phyloP scores from a whole-genome alignment of 257 asterid genomes.

The Solanum corneliomulleri region DNA sequence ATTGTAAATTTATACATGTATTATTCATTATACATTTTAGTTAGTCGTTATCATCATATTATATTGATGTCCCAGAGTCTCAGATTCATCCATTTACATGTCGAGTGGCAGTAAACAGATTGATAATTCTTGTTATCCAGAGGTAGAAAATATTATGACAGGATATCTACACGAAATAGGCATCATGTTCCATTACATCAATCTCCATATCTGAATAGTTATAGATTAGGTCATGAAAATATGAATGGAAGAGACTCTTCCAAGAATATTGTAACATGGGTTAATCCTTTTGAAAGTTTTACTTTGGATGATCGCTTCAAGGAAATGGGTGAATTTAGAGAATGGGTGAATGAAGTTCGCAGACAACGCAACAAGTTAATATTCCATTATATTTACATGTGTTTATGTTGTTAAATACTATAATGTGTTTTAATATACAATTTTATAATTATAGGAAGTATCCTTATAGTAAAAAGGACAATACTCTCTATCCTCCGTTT shows the following conservation, averaged over 20 bases:
- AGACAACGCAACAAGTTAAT: background rate
- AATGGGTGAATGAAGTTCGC: no score
- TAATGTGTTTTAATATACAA: no score
- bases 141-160: no score
- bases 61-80: background rate
- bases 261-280: no score
- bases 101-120: background rate
- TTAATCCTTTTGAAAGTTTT: background rate
- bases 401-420: background rate
- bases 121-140: background rate
- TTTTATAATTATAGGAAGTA: no score
- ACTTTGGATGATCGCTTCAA: background rate
- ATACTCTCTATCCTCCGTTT: no score
- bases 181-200: no score
- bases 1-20: no score
- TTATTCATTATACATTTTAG: no score
- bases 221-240: background rate
- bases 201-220: background rate
- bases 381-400: no score
- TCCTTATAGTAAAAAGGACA: background rate
- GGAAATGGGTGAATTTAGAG: background rate
- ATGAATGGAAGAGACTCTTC: background rate
- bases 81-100: background rate
- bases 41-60: no score
- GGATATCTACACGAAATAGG: background rate